Base-by-base conservation (phyloP, 2,329 filamentous ascomycete species). In the Teratosphaeria nubilosa region DNA sequence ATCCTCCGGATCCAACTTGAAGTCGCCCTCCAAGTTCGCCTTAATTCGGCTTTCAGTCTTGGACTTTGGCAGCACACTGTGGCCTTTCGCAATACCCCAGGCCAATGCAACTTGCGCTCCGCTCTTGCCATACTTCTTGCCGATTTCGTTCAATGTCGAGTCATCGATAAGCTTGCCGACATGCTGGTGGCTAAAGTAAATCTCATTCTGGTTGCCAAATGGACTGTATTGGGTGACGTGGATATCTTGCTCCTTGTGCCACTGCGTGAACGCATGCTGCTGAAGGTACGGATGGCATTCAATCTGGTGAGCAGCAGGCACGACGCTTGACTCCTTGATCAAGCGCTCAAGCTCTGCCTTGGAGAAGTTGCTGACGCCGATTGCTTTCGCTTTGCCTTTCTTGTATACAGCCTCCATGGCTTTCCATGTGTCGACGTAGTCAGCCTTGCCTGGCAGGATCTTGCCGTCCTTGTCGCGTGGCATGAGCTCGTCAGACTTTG, bases 1-100 rank as follows among this genome's bases (percentile, higher is more conserved):
- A 65, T 88, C 85, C 55, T 80, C 80, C 0, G 68, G 64, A 1
- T 77, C 76, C 27, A 88, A 74, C 66, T 80, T 78, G 69, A 88
- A 87, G 66, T 84, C 81, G 10, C 69, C 72, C 56, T 70, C 67
- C 55, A 74, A 59, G 54, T 74, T 73, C 56, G 64, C 62, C 60
- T 67, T 64, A 58, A 72, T 72, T 3, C 70, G 62, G 34, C 52
- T 60, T 56, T 69, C 66, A n/a, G 69, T 73, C 68, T 80, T 80
- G 31, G 74, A 76, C 70, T 82, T 82, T 1, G 80, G 78, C 56
- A 83, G 76, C 9, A 82, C 80, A 6, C 72, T 76, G 56, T 55
- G 48, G 5, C 80, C 79, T 48, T 75, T 72, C 1, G 75, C 74
- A 50, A 83, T 75, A 16, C 78, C 80, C 81, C 80, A 82, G 0